These are phyloP conservation scores for Homolaphlyctis polyrhiza DNA, from an alignment of 371 early-diverging fungal genomes.

Conservation along the genomic window DNA sequence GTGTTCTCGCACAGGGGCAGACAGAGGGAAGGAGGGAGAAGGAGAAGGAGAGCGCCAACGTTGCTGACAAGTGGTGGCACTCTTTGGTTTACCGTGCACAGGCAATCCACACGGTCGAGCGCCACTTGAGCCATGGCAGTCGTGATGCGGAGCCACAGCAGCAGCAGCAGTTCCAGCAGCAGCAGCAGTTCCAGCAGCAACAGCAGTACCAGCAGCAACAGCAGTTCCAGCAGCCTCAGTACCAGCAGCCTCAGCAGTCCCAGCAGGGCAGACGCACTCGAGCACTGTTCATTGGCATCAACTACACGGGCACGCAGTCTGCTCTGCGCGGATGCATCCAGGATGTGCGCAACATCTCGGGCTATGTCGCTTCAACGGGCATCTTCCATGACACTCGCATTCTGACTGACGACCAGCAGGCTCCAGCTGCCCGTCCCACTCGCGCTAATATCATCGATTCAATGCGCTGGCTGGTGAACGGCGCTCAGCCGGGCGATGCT, in stretches of 20 bases:
- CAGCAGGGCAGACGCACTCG: constrained; percentile 10
- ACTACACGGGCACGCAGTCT: constrained; percentile 59
- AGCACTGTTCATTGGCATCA: constrained; percentile 68
- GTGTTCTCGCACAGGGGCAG: too few relatives aligned
- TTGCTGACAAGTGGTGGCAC: too few relatives aligned
- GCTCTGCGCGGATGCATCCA: constrained; percentile 81
- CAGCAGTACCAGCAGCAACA: not conserved
- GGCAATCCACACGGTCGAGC: too few relatives aligned
- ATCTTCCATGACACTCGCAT: constrained; percentile 63
- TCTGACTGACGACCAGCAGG: constrained; percentile 84
- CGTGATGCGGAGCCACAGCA: not conserved
- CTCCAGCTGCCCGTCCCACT: constrained; percentile 62
- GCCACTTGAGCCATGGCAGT: not conserved
- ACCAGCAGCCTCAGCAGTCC: constrained; percentile 4
- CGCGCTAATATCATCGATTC: constrained; percentile 67
- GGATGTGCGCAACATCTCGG: constrained; percentile 69
- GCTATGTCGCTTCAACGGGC: constrained; percentile 14
- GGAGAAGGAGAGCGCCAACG: too few relatives aligned
- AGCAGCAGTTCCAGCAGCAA: constrained; percentile 7
- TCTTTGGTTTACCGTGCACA: too few relatives aligned
- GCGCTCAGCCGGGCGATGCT: constrained; percentile 77
- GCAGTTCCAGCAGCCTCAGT: constrained; percentile 5
- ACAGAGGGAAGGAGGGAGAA: too few relatives aligned
- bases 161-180: not conserved
- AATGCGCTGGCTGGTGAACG: constrained; percentile 70